phyloP scores from a whole-genome alignment of 2,329 filamentous ascomycete species.

The Meredithiella fracta region DNA sequence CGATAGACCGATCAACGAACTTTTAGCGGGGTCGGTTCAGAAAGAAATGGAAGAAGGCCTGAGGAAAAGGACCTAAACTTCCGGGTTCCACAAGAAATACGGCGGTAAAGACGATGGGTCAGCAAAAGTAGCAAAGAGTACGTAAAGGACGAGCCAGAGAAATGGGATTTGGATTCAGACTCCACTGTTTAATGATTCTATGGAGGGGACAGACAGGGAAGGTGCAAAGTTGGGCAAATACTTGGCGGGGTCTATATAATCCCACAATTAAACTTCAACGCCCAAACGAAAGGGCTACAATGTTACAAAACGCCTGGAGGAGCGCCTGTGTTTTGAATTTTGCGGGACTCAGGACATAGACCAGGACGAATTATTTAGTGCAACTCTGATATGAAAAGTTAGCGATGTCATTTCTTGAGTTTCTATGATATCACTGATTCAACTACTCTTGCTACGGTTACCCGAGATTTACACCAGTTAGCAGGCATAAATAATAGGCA shows the following conservation, averaged over 20 bases:
- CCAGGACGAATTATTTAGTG: not conserved
- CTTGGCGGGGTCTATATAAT: not conserved
- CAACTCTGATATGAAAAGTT: not conserved
- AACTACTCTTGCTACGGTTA: no score
- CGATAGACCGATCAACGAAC: not conserved
- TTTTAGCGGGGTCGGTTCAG: not conserved
- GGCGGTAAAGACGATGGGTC: not conserved
- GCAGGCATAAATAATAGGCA: no score
- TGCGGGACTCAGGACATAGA: not conserved
- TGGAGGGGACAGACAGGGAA: not conserved
- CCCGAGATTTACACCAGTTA: no score
- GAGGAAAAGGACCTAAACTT: not conserved
- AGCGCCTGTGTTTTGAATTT: not conserved
- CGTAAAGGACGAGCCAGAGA: not conserved
- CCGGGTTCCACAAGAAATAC: not conserved
- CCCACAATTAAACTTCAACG: not conserved
- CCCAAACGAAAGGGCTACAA: not conserved
- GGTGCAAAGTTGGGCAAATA: not conserved
- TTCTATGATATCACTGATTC: no score
- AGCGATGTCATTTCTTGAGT: not conserved
- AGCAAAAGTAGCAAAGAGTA: not conserved
- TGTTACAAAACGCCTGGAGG: not conserved
- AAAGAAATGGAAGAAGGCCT: not conserved
- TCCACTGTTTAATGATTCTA: not conserved
- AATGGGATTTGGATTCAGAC: slow-evolving; percentile 1